Evolutionary conservation across 371 early-diverging fungal genomes (phyloP), one percentile per base, ranked within the genome.

Genomic region (Furculomyces boomerangus): DNA sequence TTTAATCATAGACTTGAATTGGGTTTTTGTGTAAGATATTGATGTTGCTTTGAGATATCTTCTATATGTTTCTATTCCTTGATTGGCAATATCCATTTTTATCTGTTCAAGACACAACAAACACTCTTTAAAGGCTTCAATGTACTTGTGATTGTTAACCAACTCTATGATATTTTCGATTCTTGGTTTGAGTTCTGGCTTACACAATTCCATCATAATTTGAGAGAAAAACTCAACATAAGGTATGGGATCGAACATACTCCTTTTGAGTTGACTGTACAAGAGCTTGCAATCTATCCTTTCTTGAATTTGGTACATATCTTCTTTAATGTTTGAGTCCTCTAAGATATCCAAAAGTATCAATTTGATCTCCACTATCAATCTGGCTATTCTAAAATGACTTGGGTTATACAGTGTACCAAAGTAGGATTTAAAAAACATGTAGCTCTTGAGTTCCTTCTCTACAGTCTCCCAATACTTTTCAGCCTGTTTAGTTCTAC

Each of bases 21-120:
- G 69, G 39, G 68, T 57, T 35, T 60, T 60, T 56, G 63, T 68
- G 37, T 61, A 70, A 0, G 60, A 55, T 1, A 62, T 64, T 5
- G 70, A 63, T 0, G 63, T 66, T n/a, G 70, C 46, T n/a, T 64
- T 60, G 60, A 70, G 59, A 57, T 65, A 68, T 37, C 56, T 58
- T 55, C 68, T 64, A 53, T 62, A 68, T 55, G 59, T 51, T 37
- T 68, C 69, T 30, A 70, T 68, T 56, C 63, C 57, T 35, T 47
- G 40, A 54, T 70, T 70, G 37, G 70, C 70, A 0, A 65, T 43
- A 53, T 70, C 68, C 35, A 70, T 65, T 52, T 65, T 66, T 57
- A 70, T 65, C 27, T 58, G 55, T 50, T 70, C 70, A 14, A 65
- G 54, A 28, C 63, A 57, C 3, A 60, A 62, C 39, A 66, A 62